phyloP scores from a whole-genome alignment of 345 rosid species.

The Populus pruinosa region DNA sequence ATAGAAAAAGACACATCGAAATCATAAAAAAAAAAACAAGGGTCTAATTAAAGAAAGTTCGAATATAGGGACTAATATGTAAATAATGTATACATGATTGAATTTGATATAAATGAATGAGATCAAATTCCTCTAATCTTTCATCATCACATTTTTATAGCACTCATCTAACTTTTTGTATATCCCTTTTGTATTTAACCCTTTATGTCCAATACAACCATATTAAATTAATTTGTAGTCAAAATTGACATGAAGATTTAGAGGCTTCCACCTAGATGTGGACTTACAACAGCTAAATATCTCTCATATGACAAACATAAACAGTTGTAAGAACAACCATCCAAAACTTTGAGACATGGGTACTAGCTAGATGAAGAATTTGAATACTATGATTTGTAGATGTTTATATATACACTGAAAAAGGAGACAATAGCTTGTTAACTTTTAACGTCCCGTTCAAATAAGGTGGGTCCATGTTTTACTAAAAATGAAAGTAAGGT shows the following conservation, averaged over 20 bases:
- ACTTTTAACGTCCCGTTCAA: not conserved
- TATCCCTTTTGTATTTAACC: too few species aligned
- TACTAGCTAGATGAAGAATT: not conserved
- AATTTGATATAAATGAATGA: too few species aligned
- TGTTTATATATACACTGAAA: not conserved
- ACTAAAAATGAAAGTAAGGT: not conserved
- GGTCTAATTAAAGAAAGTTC: not conserved
- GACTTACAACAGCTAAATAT: not conserved
- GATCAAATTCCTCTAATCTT: too few species aligned
- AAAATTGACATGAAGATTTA: not conserved
- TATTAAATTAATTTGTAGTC: too few species aligned
- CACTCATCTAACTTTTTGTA: too few species aligned
- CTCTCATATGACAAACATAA: not conserved
- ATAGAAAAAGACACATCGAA: not conserved
- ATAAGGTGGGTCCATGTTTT: conserved; percentile 4
- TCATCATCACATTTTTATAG: too few species aligned
- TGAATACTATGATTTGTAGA: not conserved
- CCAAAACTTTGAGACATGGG: not conserved
- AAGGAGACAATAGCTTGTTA: not conserved
- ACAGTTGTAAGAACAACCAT: not conserved
- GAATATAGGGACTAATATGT: not conserved
- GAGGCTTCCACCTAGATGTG: not conserved
- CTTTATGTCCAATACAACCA: too few species aligned
- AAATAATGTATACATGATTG: too few species aligned
- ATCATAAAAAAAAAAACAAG: not conserved